A percentile compares a stretch with the other conserved stretches of the same genome.
These are phyloP conservation scores for Kodamaea suecica DNA, from an alignment of 1,139 yeast genomes.

Conservation along the genomic window DNA sequence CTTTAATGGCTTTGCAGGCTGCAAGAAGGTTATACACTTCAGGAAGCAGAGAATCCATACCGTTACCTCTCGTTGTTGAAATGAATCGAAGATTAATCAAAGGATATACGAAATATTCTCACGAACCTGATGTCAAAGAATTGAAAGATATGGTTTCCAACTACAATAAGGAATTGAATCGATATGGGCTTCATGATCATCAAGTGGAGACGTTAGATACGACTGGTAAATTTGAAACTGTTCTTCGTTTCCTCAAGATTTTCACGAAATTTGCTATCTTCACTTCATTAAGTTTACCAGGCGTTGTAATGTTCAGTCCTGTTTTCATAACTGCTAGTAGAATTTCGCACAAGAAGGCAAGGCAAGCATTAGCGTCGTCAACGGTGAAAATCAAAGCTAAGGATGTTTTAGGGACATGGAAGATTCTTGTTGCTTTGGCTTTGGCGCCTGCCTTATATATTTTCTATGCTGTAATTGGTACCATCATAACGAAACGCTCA, in stretches of 20 bases:
- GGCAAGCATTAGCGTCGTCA: conserved; percentile 80
- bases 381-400: conserved; percentile 87
- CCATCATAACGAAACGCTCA: conserved; percentile 26
- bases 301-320: conserved; percentile 79
- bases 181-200: conserved; percentile 82
- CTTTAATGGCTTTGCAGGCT: conserved; percentile 88
- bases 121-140: conserved; percentile 64
- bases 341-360: conserved; percentile 70
- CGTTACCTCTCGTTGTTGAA: conserved; percentile 81
- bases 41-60: conserved; percentile 27
- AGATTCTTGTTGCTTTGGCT: conserved; percentile 43
- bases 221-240: conserved; percentile 43
- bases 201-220: conserved; percentile 69
- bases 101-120: conserved; percentile 73
- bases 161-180: conserved; percentile 66
- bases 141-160: conserved; percentile 58
- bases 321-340: conserved; percentile 75
- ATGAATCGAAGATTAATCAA: conserved; percentile 80
- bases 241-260: conserved; percentile 50
- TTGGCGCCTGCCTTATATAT: conserved; percentile 43
- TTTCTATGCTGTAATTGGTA: conserved; percentile 40
- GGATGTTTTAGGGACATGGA: conserved; percentile 57
- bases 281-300: conserved; percentile 72
- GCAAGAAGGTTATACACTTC: conserved; percentile 73
- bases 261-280: conserved; percentile 52